Conservation (phyloP, 306 rosid species). For the Mucuna pruriens region DNA sequence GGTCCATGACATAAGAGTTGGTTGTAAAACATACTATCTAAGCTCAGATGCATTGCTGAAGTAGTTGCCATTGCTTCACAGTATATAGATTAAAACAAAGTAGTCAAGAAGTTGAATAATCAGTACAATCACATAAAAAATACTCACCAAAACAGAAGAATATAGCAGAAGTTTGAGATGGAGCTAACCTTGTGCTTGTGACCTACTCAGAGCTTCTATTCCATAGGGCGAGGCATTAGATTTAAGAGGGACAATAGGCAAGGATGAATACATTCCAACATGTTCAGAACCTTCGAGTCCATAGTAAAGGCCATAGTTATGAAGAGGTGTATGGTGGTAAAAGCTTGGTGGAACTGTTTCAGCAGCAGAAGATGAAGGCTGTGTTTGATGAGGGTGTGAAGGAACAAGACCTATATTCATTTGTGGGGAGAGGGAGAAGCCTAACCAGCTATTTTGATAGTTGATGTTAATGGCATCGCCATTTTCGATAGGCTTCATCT, state of each 20-base stretch:
- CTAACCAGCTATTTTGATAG: conserved; percentile 59
- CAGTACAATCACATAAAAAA: background rate
- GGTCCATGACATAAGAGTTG: conserved; percentile 44
- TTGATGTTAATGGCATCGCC: conserved; percentile 36
- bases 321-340: conserved; percentile 52
- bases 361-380: conserved; percentile 46
- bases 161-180: background rate
- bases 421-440: conserved; percentile 65
- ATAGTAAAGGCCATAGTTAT: conserved; percentile 60
- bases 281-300: conserved; percentile 56
- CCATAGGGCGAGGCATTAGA: conserved; percentile 69
- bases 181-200: conserved; percentile 63
- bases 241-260: conserved; percentile 69
- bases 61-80: conserved; percentile 52
- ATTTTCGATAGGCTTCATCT: conserved; percentile 60
- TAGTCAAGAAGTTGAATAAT: conserved; percentile 6
- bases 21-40: conserved; percentile 55
- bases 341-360: conserved; percentile 41
- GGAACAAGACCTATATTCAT: conserved; percentile 55
- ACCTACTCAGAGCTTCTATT: conserved; percentile 58
- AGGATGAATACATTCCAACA: conserved; percentile 52
- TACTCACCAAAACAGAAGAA: background rate
- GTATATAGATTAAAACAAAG: background rate
- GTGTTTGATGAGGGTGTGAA: conserved; percentile 41
- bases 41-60: conserved; percentile 64